Percentiles rank a stretch among this genome's conserved stretches.
Evolutionary conservation across 352 stramenopile genomes (phyloP).

Genomic region (Globisporangium barbulae): DNA sequence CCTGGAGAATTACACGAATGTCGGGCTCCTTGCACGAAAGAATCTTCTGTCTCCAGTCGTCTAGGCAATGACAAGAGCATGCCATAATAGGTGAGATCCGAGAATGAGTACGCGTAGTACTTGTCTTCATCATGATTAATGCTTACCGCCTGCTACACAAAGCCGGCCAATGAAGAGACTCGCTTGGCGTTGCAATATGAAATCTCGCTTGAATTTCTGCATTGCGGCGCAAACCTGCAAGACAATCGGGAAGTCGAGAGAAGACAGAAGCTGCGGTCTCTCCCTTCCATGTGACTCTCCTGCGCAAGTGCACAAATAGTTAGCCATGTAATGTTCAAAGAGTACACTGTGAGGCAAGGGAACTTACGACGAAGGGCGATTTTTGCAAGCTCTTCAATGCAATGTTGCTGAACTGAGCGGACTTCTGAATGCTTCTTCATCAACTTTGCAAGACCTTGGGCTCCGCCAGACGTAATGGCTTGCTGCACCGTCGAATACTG

Average conservation of each 20-base stretch:
- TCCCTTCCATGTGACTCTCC: background rate
- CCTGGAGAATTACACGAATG: conserved; percentile 23
- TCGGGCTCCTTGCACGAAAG: conserved; percentile 19
- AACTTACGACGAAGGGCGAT: conserved; percentile 34
- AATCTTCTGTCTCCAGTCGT: conserved; percentile 31
- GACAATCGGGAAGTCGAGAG: conserved; percentile 25
- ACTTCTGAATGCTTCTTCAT: conserved; percentile 42
- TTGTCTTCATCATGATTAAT: background rate
- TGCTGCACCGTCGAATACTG: conserved; percentile 31
- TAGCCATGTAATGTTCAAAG: background rate
- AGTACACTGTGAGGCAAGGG: background rate
- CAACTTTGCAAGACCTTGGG: conserved; percentile 25
- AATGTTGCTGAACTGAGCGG: conserved; percentile 34
- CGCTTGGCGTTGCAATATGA: conserved; percentile 27
- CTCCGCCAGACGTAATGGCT: conserved; percentile 17
- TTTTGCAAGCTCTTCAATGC: conserved; percentile 39
- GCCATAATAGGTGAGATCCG: background rate
- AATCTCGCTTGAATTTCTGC: conserved; percentile 48
- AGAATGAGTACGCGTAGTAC: background rate
- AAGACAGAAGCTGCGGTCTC: conserved; percentile 15
- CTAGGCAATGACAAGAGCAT: conserved; percentile 13
- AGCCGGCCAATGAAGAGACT: conserved; percentile 49
- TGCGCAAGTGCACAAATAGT: background rate
- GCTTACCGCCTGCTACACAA: conserved; percentile 25
- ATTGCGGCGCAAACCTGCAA: conserved; percentile 35